Evolutionary conservation across 2,329 filamentous ascomycete genomes (phyloP).

Genomic region (Scedosporium apiospermum): DNA sequence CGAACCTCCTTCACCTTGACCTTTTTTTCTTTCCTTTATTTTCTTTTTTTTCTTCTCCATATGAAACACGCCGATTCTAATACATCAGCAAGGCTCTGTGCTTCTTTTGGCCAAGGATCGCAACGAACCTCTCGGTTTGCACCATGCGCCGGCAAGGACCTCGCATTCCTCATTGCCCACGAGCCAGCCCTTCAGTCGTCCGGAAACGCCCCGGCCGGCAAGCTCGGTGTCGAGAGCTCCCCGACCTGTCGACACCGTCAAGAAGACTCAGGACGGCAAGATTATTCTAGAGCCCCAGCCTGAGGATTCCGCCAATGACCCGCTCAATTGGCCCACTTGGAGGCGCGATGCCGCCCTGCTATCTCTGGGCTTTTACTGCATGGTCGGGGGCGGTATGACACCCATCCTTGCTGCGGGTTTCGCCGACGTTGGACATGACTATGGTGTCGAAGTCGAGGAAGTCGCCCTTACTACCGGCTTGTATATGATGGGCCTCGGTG

Average conservation of each 20-base stretch:
- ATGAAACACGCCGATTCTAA: background rate
- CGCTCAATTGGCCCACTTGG: conserved; percentile 82
- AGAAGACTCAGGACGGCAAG: conserved; percentile 69
- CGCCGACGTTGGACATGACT: conserved; percentile 60
- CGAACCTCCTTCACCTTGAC: background rate
- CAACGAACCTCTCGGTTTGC: conserved; percentile 50
- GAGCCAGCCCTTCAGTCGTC: conserved; percentile 28
- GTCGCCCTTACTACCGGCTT: conserved; percentile 84
- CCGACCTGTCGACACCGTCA: conserved; percentile 23
- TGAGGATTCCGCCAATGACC: conserved; percentile 83
- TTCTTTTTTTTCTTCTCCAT: background rate
- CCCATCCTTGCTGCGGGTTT: conserved; percentile 86
- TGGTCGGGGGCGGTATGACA: conserved; percentile 89
- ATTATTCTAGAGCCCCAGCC: conserved; percentile 89
- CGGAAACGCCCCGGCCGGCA: conserved; percentile 18
- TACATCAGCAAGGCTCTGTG: conserved; percentile 41
- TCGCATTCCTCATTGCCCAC: conserved; percentile 48
- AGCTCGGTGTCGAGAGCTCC: background rate
- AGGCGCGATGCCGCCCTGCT: conserved; percentile 70
- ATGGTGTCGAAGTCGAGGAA: conserved; percentile 55
- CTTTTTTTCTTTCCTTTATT: background rate
- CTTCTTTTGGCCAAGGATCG: conserved; percentile 44
- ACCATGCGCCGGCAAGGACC: conserved; percentile 45
- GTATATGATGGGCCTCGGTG: conserved; percentile 86
- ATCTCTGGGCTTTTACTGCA: conserved; percentile 82